A percentile compares a stretch with the other conserved stretches of the same genome.
Evolutionary conservation across 768 basidiomycete genomes (phyloP).

Genomic region (Mycena filopes): DNA sequence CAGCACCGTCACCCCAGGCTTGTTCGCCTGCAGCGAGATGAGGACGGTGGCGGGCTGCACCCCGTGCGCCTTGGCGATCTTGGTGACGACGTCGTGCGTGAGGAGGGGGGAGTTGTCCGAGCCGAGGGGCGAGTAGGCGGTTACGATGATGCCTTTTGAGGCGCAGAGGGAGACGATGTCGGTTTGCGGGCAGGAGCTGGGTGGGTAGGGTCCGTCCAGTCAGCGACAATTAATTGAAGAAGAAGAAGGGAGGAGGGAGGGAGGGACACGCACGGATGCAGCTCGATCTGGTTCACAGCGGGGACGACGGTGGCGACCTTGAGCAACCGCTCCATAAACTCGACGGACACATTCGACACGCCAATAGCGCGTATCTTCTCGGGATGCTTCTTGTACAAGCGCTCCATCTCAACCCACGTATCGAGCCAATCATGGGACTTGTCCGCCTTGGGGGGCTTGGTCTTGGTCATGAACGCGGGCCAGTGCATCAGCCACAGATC

Average conservation of each 20-base stretch:
- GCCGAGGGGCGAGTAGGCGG: slow-evolving; percentile 85
- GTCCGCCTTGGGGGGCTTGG: slow-evolving; percentile 41
- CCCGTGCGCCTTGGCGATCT: slow-evolving; percentile 70
- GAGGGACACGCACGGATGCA: slow-evolving; percentile 71
- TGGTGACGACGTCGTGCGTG: slow-evolving; percentile 64
- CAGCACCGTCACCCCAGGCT: slow-evolving; percentile 68
- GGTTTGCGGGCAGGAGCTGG: slow-evolving; percentile 70
- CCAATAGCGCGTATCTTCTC: slow-evolving; percentile 86
- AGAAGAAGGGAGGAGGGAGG: too few relatives aligned
- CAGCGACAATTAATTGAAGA: too few relatives aligned
- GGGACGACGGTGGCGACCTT: slow-evolving; percentile 68
- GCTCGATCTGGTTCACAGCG: slow-evolving; percentile 84
- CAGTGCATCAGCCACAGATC: slow-evolving; percentile 90
- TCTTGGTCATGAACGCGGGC: slow-evolving; percentile 78
- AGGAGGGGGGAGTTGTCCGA: slow-evolving; percentile 77
- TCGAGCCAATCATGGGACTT: slow-evolving; percentile 66
- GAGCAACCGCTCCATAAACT: slow-evolving; percentile 71
- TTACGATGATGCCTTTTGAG: slow-evolving; percentile 72
- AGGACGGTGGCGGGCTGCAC: slow-evolving; percentile 74
- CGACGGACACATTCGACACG: slow-evolving; percentile 78
- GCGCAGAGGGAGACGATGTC: slow-evolving; percentile 72
- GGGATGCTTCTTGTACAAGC: slow-evolving; percentile 68
- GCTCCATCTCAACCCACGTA: slow-evolving; percentile 85
- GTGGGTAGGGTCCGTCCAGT: too few relatives aligned
- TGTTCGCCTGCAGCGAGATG: slow-evolving; percentile 79